Evolutionary conservation across 306 rosid species (phyloP).

Genomic region (Canavalia ensiformis): DNA sequence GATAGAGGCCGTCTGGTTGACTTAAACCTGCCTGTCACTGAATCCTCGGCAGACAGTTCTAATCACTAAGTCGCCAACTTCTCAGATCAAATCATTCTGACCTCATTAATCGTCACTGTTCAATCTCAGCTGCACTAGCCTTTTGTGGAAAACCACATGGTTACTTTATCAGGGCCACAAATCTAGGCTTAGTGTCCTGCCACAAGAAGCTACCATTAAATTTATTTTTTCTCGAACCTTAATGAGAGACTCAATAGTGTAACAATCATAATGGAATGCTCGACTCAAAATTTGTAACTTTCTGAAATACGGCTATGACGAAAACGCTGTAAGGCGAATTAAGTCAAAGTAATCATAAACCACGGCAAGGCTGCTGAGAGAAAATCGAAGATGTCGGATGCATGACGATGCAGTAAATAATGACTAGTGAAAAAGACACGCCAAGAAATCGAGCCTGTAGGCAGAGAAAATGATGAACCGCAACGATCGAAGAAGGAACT

Average conservation of each 20-base stretch:
- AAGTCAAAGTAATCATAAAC: conserved; percentile 32
- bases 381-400: not conserved
- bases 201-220: not conserved
- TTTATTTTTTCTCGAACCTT: not conserved
- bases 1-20: not conserved
- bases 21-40: not conserved
- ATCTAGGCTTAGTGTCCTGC: not conserved
- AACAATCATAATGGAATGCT: conserved; percentile 21
- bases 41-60: not conserved
- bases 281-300: conserved; percentile 22
- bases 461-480: conserved; percentile 54
- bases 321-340: not conserved
- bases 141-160: not conserved
- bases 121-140: not conserved
- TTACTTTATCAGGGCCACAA: conserved; percentile 6
- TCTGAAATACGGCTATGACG: conserved; percentile 21
- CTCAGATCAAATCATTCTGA: not conserved
- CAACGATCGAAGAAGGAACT: conserved; percentile 52
- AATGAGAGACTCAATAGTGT: not conserved
- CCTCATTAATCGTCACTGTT: conserved; percentile 25
- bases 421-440: conserved; percentile 2
- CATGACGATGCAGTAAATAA: too few relatives aligned
- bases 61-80: conserved; percentile 21
- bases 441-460: conserved; percentile 48
- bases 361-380: not conserved